Evolutionary conservation across 352 stramenopile genomes (phyloP).

Genomic region (Globisporangium abappressorium): DNA sequence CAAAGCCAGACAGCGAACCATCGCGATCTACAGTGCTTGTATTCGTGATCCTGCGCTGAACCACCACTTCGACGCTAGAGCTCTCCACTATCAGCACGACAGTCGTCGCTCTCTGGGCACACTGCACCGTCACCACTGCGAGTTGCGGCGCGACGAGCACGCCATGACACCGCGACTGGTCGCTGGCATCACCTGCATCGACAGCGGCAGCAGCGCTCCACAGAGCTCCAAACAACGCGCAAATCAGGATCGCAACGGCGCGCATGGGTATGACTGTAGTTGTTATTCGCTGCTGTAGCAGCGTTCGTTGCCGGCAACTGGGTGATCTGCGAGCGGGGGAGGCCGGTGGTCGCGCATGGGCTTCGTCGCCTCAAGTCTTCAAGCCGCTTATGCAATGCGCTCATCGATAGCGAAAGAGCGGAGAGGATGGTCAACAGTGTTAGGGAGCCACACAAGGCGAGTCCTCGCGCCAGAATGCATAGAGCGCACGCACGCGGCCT

Average conservation of each 20-base stretch:
- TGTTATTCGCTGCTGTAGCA: neutral
- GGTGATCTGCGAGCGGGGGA: neutral
- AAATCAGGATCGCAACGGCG: neutral
- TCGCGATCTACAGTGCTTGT: neutral
- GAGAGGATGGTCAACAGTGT: neutral
- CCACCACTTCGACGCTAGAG: neutral
- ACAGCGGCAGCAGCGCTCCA: neutral
- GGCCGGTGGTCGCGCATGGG: neutral
- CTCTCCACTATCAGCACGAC: neutral
- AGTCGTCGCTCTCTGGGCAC: neutral
- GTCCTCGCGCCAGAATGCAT: slow-evolving; percentile 2
- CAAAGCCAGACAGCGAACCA: neutral
- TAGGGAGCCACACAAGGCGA: neutral
- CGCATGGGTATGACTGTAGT: neutral
- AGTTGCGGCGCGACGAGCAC: neutral
- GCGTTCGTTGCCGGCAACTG: neutral
- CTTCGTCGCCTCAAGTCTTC: neutral
- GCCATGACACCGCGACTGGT: neutral
- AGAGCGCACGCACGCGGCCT: neutral
- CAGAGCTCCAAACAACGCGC: neutral
- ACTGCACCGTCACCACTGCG: neutral
- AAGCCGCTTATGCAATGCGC: no score
- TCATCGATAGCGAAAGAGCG: no score
- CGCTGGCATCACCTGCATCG: neutral
- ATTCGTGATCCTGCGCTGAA: neutral